Percentiles rank a stretch among this genome's conserved stretches.
phyloP scores from a whole-genome alignment of 2,329 filamentous ascomycete genomes.

The Hypoxylon sp. region DNA sequence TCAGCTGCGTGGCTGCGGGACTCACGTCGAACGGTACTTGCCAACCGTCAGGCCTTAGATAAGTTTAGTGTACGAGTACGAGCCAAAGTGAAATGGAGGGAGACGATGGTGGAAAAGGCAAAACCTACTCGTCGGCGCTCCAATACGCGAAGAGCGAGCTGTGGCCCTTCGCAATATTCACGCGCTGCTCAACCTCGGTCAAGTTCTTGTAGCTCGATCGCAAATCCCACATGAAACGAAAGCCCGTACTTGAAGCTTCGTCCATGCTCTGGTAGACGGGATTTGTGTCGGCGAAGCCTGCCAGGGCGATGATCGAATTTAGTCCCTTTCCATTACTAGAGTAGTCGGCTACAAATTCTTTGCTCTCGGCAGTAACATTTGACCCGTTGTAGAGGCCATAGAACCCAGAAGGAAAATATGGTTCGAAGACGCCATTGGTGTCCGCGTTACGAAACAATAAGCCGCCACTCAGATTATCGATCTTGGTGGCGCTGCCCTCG shows the following conservation, averaged over 20 bases:
- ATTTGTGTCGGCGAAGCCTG: conserved; percentile 50
- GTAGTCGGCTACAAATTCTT: conserved; percentile 52
- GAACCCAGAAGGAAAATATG: conserved; percentile 56
- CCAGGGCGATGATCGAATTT: conserved; percentile 56
- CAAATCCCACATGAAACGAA: conserved; percentile 57
- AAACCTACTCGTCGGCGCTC: conserved; percentile 54
- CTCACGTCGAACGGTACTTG: conserved; percentile 62
- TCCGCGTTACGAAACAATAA: conserved; percentile 51
- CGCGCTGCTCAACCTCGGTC: conserved; percentile 50
- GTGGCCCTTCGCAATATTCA: conserved; percentile 51
- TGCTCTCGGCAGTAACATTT: conserved; percentile 35
- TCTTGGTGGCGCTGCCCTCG: conserved; percentile 54
- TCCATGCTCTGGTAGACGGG: conserved; percentile 53
- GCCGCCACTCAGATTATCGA: conserved; percentile 57
- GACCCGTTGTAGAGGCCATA: conserved; percentile 54
- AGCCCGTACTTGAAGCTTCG: conserved; percentile 43
- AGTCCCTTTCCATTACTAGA: conserved; percentile 50
- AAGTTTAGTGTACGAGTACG: background rate
- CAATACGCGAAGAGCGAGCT: conserved; percentile 56
- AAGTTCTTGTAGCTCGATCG: conserved; percentile 56
- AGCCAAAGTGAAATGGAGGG: background rate
- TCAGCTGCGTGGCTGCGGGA: conserved; percentile 38
- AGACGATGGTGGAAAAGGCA: background rate
- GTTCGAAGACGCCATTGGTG: conserved; percentile 49
- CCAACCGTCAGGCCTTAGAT: conserved; percentile 60